Conservation (phyloP, 768 basidiomycete genomes). For the Macrolepiota fuliginosa region DNA sequence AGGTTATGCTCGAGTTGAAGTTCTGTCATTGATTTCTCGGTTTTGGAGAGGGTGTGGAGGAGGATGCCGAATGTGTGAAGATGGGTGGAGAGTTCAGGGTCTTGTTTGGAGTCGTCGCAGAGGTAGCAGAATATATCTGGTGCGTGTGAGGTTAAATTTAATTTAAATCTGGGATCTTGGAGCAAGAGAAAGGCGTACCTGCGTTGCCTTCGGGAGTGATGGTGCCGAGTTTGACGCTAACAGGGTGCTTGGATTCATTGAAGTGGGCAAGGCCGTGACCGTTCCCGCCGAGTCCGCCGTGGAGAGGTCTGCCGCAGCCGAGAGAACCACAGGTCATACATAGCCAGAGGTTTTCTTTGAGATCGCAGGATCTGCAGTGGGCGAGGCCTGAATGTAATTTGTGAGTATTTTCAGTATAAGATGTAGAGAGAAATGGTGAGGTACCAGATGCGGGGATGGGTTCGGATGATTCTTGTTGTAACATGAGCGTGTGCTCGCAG, state of each 20-base stretch:
- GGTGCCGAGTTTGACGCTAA: constrained; percentile 93
- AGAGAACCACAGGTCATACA: constrained; percentile 90
- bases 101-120: constrained; percentile 81
- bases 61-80: constrained; percentile 86
- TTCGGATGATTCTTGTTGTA: constrained; percentile 41
- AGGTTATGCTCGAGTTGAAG: constrained; percentile 98
- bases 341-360: constrained; percentile 93
- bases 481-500: constrained; percentile 74
- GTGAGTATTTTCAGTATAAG: background rate
- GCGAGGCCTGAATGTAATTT: constrained; percentile 60
- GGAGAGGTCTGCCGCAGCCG: constrained; percentile 86
- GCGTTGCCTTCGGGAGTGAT: constrained; percentile 94
- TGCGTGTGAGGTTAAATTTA: background rate
- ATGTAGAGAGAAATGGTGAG: constrained; percentile 5
- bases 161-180: background rate
- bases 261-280: constrained; percentile 87
- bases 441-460: constrained; percentile 55
- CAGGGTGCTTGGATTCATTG: constrained; percentile 65
- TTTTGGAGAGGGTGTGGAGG: constrained; percentile 78
- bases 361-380: constrained; percentile 78
- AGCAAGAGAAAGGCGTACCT: constrained; percentile 43
- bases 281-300: constrained; percentile 80
- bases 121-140: constrained; percentile 91
- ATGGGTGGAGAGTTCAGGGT: constrained; percentile 73
- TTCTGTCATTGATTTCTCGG: constrained; percentile 96